Evolutionary conservation across 306 rosid genomes (phyloP), one percentile per base, ranked within the genome.

Genomic region (Hippophae tibetana): DNA sequence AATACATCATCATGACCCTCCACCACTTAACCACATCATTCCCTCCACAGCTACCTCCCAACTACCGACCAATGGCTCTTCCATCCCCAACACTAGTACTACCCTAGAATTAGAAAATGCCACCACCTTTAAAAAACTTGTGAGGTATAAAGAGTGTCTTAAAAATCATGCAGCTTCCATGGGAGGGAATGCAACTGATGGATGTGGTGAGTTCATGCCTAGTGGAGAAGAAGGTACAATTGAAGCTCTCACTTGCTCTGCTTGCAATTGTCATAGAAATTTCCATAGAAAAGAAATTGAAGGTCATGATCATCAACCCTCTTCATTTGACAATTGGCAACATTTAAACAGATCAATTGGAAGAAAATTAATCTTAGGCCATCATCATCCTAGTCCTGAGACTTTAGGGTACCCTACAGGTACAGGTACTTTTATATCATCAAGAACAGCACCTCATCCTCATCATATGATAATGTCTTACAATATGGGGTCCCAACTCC

Each of bases 161-260:
- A 89, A 89, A 69, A 89, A 89, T 77, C 95, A 89, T 67, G 97
- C 97, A 54, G 97, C 97, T 1, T 59, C 93, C 48, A 84, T 89
- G 89, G 97, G 97, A 78, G 95, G 89, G 6, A 89, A 72, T 62
- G 93, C 95, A 12, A 84, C 85, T 0, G 97, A 89, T 51, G 97
- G 97, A 1, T 89, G 97, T 45, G 93, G 97, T 7, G 97, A 89
- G 71, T 89, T 89, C 87, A 89, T 89, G 95, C 93, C 97, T 1
- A 78, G 78, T 63, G 95, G 95, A 11, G 86, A 89, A 52, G 84
- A 86, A 59, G 97, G 95, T 2, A 78, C 82, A 40, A 72, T 84
- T 7, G 97, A 89, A 58, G 92, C 97, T 10, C 80, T 89, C 56
- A 84, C 31, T 56, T 89, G 97, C 73, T 86, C 93, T 0, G 97